phyloP scores from a whole-genome alignment of 805 yeast genomes.

The Grigorovia transvaalensis region DNA sequence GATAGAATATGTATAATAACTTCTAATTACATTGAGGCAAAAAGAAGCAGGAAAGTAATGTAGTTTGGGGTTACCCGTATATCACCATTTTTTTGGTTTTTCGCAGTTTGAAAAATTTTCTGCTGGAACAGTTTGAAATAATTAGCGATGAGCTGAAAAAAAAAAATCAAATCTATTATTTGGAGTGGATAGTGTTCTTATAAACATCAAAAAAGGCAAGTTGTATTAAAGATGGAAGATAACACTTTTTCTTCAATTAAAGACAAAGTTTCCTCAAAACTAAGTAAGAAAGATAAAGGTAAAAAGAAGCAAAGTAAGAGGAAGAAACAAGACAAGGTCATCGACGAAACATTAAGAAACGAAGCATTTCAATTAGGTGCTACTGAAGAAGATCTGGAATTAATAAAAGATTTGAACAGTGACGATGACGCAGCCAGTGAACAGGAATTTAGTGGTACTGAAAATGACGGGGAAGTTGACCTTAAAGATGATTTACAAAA shows the following conservation, averaged over 20 bases:
- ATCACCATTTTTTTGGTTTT: too few species aligned
- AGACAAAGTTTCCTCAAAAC: slow-evolving; percentile 51
- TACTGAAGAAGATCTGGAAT: slow-evolving; percentile 64
- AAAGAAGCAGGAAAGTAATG: too few species aligned
- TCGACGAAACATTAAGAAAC: slow-evolving; percentile 30
- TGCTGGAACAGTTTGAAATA: background rate
- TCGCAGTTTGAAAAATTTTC: slow-evolving; percentile 1
- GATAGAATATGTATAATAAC: too few species aligned
- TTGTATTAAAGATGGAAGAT: slow-evolving; percentile 13
- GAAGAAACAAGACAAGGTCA: slow-evolving; percentile 10
- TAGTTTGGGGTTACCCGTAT: too few species aligned
- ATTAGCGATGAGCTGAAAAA: slow-evolving; percentile 3
- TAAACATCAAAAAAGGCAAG: too few species aligned
- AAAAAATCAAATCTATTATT: background rate
- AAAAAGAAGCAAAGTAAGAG: slow-evolving; percentile 18
- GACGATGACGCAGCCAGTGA: slow-evolving; percentile 37
- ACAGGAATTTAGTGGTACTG: slow-evolving; percentile 32
- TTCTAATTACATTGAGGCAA: too few species aligned
- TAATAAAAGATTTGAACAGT: slow-evolving; percentile 46
- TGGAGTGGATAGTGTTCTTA: too few species aligned
- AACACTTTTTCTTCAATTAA: slow-evolving; percentile 39
- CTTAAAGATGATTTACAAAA: slow-evolving; percentile 45
- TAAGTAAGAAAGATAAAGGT: slow-evolving; percentile 28
- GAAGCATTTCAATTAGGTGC: slow-evolving; percentile 83
- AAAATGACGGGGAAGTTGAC: slow-evolving; percentile 26